Base-by-base conservation (phyloP, 371 early-diverging fungal species). In the Haplosporangium sp. region DNA sequence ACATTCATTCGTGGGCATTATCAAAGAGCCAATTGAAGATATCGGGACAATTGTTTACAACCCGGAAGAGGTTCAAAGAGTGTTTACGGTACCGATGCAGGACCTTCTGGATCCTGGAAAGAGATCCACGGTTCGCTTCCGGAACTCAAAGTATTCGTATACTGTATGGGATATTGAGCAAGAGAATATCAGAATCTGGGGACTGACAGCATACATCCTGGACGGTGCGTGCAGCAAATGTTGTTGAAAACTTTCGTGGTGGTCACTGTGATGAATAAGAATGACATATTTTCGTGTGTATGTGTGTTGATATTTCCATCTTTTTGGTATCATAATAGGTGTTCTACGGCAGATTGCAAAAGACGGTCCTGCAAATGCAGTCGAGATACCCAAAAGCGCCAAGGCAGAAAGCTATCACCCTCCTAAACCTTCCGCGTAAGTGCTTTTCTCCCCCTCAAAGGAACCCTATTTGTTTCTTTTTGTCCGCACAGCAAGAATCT, bases 131-230 rank as follows among this genome's bases (percentile, higher is more conserved):
- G 84, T 84, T 18, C 69, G 72, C 16, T 94, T 94, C 64, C 74
- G 94, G 23, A 82, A 83, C 11, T 86, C 86, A 8, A 70, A 83
- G 3, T 62, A 84, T 14, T 54, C 80, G 46, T 87, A 93, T 16
- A 91, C 93, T 3, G 85, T 85, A 1, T 93, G 90, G 83, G 67
- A 81, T 36, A 84, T 86, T 16, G 92, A 67, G 2, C 11, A 60
- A 21, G 71, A 92, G 43, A 73, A 88, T 14, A 62, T 83, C 10
- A 83, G 86, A 20, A 85, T 95, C 43, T 95, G 95, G 95, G 95
- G 95, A 3, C 74, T 96, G 64, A 96, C 96, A 1, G 94, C 93
- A 5, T 94, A 88, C 73, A 87, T 95, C 23, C 62, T 96, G 45
- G 83, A 93, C 67, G 89, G 89, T 86, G 85, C 55, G 29, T 29